Base-by-base conservation (phyloP, 768 basidiomycete genomes). In the Mycena rebaudengoi region DNA sequence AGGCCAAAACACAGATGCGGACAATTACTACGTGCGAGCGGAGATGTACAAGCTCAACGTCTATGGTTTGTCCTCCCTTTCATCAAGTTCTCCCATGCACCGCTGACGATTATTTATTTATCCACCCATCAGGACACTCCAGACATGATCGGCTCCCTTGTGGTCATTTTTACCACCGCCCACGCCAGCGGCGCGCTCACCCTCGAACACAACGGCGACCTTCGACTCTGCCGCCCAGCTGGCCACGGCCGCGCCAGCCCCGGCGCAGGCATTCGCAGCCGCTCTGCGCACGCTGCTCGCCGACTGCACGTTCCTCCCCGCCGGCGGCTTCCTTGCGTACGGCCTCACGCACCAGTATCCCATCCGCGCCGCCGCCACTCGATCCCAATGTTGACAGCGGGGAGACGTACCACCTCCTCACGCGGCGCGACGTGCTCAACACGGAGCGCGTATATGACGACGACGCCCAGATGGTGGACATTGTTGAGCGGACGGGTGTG, bases 41-140 rank as follows among this genome's bases (percentile, higher is more conserved):
- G 80, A 83, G 58, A 58, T 83, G n/a, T 81, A 82, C 69, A 83
- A 85, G 59, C 70, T 84, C 50, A 83, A 83, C 43, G 78, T 83
- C 1, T 82, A 84, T 48, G 75, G 83, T 82, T 41, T 18, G 63
- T 65, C 23, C 37, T 41, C 28, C 10, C 21, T 44, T 44, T 39
- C n/a, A n/a, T 37, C 35, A 37, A 33, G 18, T 26, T 30, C 45
- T 48, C 10, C 45, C 62, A 25, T 28, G 14, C 20, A 20, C n/a
- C 14, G 20, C n/a, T n/a, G n/a, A n/a, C 18, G n/a, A 18, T 25
- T 7, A 4, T 5, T 16, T 26, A 7, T 6, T 5, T 39, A 8
- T 18, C n/a, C 20, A 46, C 79, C 1, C 85, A 84, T 62, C 74
- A 76, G 37, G 84, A 83, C 54, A 84, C 83, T 0, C 82, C 81